Conservation (phyloP, 441 rosid species). For the Adansonia gregorii region DNA sequence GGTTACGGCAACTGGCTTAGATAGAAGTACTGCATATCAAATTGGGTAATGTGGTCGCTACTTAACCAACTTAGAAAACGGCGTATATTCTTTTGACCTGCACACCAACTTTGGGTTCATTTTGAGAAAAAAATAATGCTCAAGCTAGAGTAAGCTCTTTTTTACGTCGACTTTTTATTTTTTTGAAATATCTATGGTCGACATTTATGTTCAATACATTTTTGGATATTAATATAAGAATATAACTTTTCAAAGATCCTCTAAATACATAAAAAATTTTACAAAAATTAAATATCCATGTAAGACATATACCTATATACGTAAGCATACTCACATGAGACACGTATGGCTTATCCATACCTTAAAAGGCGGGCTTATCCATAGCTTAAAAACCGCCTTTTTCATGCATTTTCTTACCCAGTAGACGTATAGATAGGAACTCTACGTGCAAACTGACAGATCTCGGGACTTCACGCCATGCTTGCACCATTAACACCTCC, state of each 20-base stretch:
- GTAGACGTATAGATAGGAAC: not conserved
- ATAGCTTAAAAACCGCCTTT: too few species aligned
- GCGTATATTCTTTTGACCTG: not conserved
- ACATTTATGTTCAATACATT: too few species aligned
- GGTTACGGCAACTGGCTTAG: constrained; percentile 75
- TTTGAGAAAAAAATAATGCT: not conserved
- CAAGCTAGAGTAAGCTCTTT: not conserved
- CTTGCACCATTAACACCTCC: not conserved
- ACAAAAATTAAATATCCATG: too few species aligned
- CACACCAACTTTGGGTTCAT: not conserved
- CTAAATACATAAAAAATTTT: too few species aligned
- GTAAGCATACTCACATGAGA: too few species aligned
- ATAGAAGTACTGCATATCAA: constrained; percentile 80
- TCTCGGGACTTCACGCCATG: not conserved
- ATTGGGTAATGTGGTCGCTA: constrained; percentile 58
- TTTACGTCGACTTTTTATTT: too few species aligned
- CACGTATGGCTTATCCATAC: too few species aligned
- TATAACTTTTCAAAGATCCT: too few species aligned
- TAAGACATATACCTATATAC: too few species aligned
- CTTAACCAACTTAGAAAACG: not conserved
- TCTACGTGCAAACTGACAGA: not conserved
- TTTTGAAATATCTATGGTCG: too few species aligned
- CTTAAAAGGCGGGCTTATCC: too few species aligned
- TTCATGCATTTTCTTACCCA: not conserved
- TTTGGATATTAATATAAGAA: too few species aligned